These are phyloP conservation scores for Xylogone sp. DNA, from an alignment of 2,329 filamentous ascomycete genomes.

Conservation along the genomic window DNA sequence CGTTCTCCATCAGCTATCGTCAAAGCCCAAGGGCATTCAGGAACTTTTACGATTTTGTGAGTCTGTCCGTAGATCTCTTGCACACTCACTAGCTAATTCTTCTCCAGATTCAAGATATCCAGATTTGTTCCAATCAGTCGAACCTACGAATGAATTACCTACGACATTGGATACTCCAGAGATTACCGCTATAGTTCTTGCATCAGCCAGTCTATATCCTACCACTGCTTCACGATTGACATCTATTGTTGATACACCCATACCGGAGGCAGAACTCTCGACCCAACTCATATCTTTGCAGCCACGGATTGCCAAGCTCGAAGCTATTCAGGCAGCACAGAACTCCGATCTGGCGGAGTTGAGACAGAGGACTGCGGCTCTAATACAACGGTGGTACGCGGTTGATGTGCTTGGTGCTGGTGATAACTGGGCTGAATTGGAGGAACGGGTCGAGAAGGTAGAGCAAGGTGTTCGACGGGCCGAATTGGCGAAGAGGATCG, in stretches of 20 bases:
- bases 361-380: constrained; percentile 23
- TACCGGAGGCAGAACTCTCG: constrained; percentile 25
- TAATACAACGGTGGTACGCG: constrained; percentile 28
- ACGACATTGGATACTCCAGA: constrained; percentile 22
- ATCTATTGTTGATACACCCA: constrained; percentile 26
- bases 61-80: constrained; percentile 4
- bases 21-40: constrained; percentile 26
- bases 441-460: constrained; percentile 23
- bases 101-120: constrained; percentile 25
- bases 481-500: constrained; percentile 13
- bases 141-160: constrained; percentile 15
- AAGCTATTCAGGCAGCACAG: constrained; percentile 26
- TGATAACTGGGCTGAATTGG: constrained; percentile 29
- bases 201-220: constrained; percentile 28
- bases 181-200: constrained; percentile 25
- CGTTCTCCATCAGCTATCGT: constrained; percentile 20
- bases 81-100: constrained; percentile 8
- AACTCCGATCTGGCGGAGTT: constrained; percentile 24
- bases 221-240: constrained; percentile 28
- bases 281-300: constrained; percentile 27
- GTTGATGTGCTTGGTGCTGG: constrained; percentile 24
- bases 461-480: constrained; percentile 23
- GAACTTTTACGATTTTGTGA: constrained; percentile 27
- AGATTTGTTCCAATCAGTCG: constrained; percentile 27
- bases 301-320: constrained; percentile 26